Evolutionary conservation across 257 asterid genomes (phyloP).

Genomic region (Fraxinus pennsylvanica): DNA sequence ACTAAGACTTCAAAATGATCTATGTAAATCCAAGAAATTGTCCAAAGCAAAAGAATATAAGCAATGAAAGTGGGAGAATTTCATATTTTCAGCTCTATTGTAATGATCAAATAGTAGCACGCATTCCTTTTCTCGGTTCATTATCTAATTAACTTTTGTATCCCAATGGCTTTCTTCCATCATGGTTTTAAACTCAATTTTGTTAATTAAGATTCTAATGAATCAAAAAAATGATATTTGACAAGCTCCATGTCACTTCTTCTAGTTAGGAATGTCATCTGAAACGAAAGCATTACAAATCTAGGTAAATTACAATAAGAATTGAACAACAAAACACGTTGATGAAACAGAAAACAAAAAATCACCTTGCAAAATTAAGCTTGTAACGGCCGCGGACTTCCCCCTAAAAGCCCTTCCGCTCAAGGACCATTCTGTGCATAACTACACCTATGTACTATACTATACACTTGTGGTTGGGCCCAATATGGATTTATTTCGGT

Average conservation of each 20-base stretch:
- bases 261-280: conserved; percentile 1
- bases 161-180: neutral
- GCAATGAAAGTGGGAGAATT: neutral
- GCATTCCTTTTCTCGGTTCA: neutral
- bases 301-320: neutral
- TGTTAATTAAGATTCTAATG: neutral
- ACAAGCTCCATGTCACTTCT: neutral
- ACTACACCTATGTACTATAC: too few relatives aligned
- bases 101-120: neutral
- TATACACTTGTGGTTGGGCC: too few relatives aligned
- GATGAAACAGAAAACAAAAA: conserved; percentile 4
- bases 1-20: neutral
- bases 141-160: neutral
- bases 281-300: neutral
- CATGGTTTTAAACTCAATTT: neutral
- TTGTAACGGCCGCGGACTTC: too few relatives aligned
- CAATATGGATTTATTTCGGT: too few relatives aligned
- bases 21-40: neutral
- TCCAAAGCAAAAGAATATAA: neutral
- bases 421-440: too few relatives aligned
- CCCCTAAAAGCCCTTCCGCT: too few relatives aligned
- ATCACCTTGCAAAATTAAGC: neutral
- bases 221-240: neutral
- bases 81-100: neutral
- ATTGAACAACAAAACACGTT: neutral